A percentile compares a stretch with the other conserved stretches of the same genome.
Evolutionary conservation across 495 filamentous ascomycete genomes (phyloP).

Genomic region (Paragyromitra xinjiangensis): DNA sequence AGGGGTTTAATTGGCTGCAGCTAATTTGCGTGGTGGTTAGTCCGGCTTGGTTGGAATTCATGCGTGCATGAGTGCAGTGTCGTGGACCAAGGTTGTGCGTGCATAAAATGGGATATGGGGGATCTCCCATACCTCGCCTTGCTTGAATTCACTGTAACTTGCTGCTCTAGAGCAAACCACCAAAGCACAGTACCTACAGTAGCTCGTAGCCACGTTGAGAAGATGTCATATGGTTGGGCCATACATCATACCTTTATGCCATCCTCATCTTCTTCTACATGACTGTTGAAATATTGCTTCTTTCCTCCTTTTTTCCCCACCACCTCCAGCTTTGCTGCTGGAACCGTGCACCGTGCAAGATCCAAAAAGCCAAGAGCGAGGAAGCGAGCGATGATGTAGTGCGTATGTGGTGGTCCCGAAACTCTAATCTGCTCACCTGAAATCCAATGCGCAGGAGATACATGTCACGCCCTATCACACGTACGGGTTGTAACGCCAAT

Average conservation of each 20-base stretch:
- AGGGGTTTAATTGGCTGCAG: constrained; percentile 46
- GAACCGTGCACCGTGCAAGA: constrained; percentile 26
- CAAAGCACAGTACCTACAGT: constrained; percentile 19
- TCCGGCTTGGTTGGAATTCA: constrained; percentile 36
- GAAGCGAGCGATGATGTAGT: constrained; percentile 32
- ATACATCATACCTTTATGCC: constrained; percentile 14
- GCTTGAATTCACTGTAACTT: constrained; percentile 5
- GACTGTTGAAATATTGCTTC: constrained; percentile 33
- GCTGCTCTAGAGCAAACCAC: constrained; percentile 21
- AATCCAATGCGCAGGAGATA: constrained; percentile 34
- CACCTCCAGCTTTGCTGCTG: constrained; percentile 2
- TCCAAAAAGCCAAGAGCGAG: constrained; percentile 19
- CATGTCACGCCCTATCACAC: constrained; percentile 32
- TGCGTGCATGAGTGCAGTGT: constrained; percentile 42
- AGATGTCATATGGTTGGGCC: constrained; percentile 15
- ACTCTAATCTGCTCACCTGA: constrained; percentile 31
- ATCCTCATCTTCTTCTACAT: constrained; percentile 24
- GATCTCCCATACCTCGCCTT: constrained; percentile 41
- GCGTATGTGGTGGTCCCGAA: background rate
- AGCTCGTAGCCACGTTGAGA: constrained; percentile 13
- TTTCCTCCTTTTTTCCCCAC: background rate
- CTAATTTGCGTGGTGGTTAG: constrained; percentile 24
- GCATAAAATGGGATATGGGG: constrained; percentile 36
- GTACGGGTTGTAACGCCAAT: constrained; percentile 26
- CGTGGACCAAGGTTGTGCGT: constrained; percentile 44